These are phyloP conservation scores for Chaetomium strumarium DNA, from an alignment of 2,329 filamentous ascomycete species.

Conservation along the genomic window DNA sequence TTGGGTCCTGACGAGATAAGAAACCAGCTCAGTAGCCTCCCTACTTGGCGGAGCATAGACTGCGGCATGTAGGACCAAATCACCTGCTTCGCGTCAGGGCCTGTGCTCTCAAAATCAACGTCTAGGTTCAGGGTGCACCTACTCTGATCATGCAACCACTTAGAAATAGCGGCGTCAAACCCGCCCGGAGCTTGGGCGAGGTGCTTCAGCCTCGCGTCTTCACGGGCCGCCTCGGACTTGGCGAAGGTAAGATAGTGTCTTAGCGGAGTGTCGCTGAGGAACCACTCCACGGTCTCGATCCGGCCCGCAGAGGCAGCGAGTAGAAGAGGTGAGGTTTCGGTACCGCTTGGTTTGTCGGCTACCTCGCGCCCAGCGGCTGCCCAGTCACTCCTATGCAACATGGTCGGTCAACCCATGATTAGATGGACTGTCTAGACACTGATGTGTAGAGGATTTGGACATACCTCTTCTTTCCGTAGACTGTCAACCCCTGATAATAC, in stretches of 20 bases:
- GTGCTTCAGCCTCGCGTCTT: conserved; percentile 57
- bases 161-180: conserved; percentile 56
- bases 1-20: conserved; percentile 58
- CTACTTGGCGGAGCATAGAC: conserved; percentile 41
- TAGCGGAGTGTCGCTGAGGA: conserved; percentile 64
- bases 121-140: conserved; percentile 26
- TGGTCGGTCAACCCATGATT: background rate
- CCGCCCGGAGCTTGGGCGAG: conserved; percentile 55
- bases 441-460: background rate
- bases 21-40: conserved; percentile 49
- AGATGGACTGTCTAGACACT: background rate
- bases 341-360: conserved; percentile 34
- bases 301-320: conserved; percentile 51
- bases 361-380: conserved; percentile 53
- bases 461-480: conserved; percentile 66
- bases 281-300: conserved; percentile 69
- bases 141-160: conserved; percentile 57
- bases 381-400: conserved; percentile 55
- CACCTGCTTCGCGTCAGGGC: conserved; percentile 37
- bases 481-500: conserved; percentile 71
- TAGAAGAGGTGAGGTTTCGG: conserved; percentile 53
- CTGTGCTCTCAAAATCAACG: background rate
- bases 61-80: conserved; percentile 62
- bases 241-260: conserved; percentile 64
- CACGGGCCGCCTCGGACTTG: conserved; percentile 49